Conservation (phyloP, 257 asterid genomes). For the Nicotiana paniculata region DNA sequence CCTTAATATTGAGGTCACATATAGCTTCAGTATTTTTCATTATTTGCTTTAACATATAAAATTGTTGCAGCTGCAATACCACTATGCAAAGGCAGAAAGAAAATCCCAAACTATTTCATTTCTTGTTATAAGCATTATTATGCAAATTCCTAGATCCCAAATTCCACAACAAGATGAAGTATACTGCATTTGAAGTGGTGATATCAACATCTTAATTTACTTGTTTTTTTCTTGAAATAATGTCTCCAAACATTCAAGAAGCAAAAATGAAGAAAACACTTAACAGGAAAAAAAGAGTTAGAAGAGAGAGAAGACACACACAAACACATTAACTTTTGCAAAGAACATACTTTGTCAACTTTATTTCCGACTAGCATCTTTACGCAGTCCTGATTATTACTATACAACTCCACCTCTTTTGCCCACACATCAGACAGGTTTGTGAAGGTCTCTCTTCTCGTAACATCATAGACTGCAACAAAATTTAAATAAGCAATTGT, state of each 20-base stretch:
- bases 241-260: not conserved
- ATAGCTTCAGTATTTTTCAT: not conserved
- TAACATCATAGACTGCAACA: conserved; percentile 73
- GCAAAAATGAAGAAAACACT: not conserved
- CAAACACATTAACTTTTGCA: not conserved
- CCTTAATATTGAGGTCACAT: not conserved
- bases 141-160: not conserved
- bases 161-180: not conserved
- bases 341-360: conserved; percentile 64
- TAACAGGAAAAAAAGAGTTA: not conserved
- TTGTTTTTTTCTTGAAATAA: not conserved
- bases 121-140: not conserved
- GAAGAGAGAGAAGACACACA: not conserved
- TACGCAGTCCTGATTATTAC: conserved; percentile 67
- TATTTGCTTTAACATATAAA: not conserved
- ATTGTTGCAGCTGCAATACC: not conserved
- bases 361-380: conserved; percentile 95
- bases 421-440: conserved; percentile 88
- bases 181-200: not conserved
- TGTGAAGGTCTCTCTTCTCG: conserved; percentile 80
- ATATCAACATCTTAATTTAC: not conserved
- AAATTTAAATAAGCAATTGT: not conserved
- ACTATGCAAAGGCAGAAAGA: not conserved
- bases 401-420: conserved; percentile 77
- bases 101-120: not conserved